Conservation (phyloP, 1,139 yeast genomes). For the Yamadazyma siamensis region DNA sequence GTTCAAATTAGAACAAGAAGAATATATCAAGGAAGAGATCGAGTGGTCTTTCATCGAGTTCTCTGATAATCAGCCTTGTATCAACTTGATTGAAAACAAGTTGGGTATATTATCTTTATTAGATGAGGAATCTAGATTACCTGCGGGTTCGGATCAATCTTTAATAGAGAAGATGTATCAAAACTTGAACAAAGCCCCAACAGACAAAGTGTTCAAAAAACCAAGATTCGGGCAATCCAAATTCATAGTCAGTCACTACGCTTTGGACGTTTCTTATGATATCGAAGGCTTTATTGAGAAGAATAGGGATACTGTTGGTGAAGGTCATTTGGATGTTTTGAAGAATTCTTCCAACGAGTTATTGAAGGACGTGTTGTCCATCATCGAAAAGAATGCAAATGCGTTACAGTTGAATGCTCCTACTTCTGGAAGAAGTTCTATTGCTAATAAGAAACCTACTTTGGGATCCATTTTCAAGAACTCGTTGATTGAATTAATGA, state of each 20-base stretch:
- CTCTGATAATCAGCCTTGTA: slow-evolving; percentile 96
- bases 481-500: slow-evolving; percentile 90
- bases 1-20: slow-evolving; percentile 94
- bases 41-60: slow-evolving; percentile 98
- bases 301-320: slow-evolving; percentile 96
- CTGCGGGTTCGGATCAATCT: slow-evolving; percentile 89
- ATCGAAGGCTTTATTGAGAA: slow-evolving; percentile 94
- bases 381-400: slow-evolving; percentile 61
- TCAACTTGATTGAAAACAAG: slow-evolving; percentile 84
- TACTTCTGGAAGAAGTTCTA: slow-evolving; percentile 26
- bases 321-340: slow-evolving; percentile 86
- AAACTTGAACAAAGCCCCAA: slow-evolving; percentile 76
- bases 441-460: slow-evolving; percentile 78
- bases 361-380: slow-evolving; percentile 46
- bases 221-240: slow-evolving; percentile 94
- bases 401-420: slow-evolving; percentile 49
- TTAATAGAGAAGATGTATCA: slow-evolving; percentile 91
- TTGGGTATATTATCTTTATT: slow-evolving; percentile 83
- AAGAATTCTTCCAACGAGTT: slow-evolving; percentile 65
- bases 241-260: slow-evolving; percentile 90
- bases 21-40: slow-evolving; percentile 85
- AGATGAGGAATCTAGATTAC: slow-evolving; percentile 94
- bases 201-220: slow-evolving; percentile 78
- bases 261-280: slow-evolving; percentile 90
- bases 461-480: slow-evolving; percentile 92